Conservation (phyloP, 352 stramenopile genomes). For the Aphanomyces astaci region DNA sequence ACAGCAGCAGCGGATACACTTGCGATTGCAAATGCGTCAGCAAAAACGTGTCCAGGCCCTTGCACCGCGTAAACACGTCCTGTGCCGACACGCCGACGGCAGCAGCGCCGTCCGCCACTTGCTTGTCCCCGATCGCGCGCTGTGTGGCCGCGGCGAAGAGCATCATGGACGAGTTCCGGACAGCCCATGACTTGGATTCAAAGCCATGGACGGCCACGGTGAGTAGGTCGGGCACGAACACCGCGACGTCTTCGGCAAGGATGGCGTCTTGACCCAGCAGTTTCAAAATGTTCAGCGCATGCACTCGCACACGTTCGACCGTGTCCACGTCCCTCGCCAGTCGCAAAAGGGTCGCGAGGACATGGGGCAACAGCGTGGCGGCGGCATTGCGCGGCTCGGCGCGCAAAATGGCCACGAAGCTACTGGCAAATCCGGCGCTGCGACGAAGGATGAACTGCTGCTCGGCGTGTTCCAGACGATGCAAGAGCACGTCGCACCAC, state of each 20-base stretch:
- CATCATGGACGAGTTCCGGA: constrained; percentile 90
- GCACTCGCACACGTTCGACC: constrained; percentile 50
- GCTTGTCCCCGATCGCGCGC: constrained; percentile 74
- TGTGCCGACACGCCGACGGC: constrained; percentile 50
- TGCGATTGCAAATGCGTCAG: constrained; percentile 44
- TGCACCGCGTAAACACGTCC: constrained; percentile 76
- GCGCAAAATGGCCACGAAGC: constrained; percentile 80
- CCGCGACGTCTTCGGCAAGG: constrained; percentile 70
- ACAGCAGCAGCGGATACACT: constrained; percentile 69
- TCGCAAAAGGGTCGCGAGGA: constrained; percentile 60
- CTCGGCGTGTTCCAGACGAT: constrained; percentile 60
- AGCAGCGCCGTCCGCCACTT: constrained; percentile 63
- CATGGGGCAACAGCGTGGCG: constrained; percentile 62
- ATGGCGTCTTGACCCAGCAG: constrained; percentile 84
- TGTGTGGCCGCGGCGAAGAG: constrained; percentile 78
- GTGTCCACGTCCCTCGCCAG: constrained; percentile 52
- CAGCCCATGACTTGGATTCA: constrained; percentile 74
- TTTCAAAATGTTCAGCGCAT: constrained; percentile 86
- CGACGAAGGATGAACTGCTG: constrained; percentile 85
- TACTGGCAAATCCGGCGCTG: constrained; percentile 82
- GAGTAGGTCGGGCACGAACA: constrained; percentile 84
- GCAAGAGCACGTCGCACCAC: constrained; percentile 70
- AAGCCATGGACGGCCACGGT: constrained; percentile 75
- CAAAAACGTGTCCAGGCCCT: constrained; percentile 54
- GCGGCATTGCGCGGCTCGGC: constrained; percentile 76